Conservation (phyloP, 306 rosid species). For the Betula pendula region DNA sequence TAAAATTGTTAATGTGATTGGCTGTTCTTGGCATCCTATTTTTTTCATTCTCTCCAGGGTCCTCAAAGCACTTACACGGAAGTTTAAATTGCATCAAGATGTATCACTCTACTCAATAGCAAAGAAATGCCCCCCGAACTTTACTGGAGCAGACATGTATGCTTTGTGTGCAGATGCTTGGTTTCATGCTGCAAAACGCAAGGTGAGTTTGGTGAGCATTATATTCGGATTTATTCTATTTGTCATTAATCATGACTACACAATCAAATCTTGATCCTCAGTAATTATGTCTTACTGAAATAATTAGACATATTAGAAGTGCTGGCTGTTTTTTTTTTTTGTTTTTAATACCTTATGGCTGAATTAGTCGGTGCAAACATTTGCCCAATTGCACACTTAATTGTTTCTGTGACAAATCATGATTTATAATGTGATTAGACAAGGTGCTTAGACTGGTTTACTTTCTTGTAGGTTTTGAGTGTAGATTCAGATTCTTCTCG, state of each 20-base stretch:
- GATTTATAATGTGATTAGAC: neutral
- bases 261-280: neutral
- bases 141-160: constrained; percentile 96
- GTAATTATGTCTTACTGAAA: neutral
- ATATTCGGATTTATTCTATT: neutral
- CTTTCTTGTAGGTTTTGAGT: constrained; percentile 58
- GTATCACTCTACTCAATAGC: constrained; percentile 78
- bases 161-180: constrained; percentile 98
- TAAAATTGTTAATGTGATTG: neutral
- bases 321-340: neutral
- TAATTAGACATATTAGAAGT: neutral
- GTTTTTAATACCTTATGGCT: neutral
- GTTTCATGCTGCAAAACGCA: constrained; percentile 94
- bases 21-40: constrained; percentile 2
- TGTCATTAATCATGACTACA: neutral
- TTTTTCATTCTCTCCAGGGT: constrained; percentile 52
- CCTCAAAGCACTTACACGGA: constrained; percentile 84
- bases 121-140: constrained; percentile 77
- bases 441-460: constrained; percentile 20
- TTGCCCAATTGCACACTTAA: neutral
- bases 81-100: constrained; percentile 74
- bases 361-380: neutral
- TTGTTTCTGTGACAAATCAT: constrained; percentile 3
- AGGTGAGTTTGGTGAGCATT: constrained; percentile 43
- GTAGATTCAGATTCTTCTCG: constrained; percentile 54